Percentiles rank a stretch among this genome's conserved stretches.
These are phyloP conservation scores for Racocetra persica DNA, from an alignment of 371 early-diverging fungal genomes.

Conservation along the genomic window DNA sequence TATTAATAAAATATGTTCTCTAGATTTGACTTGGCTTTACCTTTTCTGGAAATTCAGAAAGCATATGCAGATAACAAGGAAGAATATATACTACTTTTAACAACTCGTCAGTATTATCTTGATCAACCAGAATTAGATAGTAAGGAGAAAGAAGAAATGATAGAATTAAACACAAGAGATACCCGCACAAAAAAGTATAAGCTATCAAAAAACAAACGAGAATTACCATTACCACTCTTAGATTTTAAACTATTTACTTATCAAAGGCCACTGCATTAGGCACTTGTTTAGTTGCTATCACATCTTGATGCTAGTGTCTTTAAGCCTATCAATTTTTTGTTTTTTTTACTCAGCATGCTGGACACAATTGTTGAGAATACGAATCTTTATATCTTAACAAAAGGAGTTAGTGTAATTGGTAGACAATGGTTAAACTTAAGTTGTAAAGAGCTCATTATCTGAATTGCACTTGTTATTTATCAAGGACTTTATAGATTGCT, in stretches of 20 bases:
- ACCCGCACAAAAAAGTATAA: background rate
- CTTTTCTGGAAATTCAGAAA: background rate
- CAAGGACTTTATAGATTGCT: slow-evolving; percentile 7
- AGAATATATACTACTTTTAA: slow-evolving; percentile 20
- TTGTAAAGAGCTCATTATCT: background rate
- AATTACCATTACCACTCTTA: background rate
- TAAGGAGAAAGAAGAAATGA: background rate
- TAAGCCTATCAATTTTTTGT: background rate
- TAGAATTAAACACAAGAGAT: background rate
- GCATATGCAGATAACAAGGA: background rate
- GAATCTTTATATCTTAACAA: slow-evolving; percentile 19
- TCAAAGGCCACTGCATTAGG: background rate
- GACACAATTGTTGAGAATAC: slow-evolving; percentile 13
- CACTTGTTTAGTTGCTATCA: slow-evolving; percentile 4
- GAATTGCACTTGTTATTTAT: slow-evolving; percentile 23
- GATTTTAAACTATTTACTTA: slow-evolving; percentile 9
- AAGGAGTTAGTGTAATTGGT: slow-evolving; percentile 2
- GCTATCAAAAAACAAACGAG: background rate
- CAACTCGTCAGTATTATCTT: background rate
- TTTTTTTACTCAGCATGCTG: slow-evolving; percentile 7
- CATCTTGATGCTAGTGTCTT: background rate
- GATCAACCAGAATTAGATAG: slow-evolving; percentile 1
- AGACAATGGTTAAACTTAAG: slow-evolving; percentile 10
- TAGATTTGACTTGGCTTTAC: no score
- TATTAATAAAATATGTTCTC: no score